phyloP scores from a whole-genome alignment of 441 rosid genomes.

The Daphne laureola region DNA sequence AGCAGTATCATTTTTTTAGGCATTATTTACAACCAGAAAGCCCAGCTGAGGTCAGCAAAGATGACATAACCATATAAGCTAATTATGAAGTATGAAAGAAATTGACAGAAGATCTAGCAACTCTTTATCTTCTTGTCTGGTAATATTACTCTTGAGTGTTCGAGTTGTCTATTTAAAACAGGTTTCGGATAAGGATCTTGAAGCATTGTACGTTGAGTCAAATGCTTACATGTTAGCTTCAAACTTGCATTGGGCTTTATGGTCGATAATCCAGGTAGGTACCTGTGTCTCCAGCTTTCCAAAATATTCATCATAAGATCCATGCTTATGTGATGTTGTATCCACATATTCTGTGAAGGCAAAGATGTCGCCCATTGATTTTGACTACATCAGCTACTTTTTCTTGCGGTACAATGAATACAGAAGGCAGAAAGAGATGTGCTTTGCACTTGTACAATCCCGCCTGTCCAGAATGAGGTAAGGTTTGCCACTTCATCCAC shows the following conservation, averaged over 20 bases:
- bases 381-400: constrained; percentile 81
- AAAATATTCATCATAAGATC: background rate
- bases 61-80: background rate
- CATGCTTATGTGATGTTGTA: background rate
- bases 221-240: constrained; percentile 73
- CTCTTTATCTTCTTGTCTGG: no score
- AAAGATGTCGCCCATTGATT: constrained; percentile 89
- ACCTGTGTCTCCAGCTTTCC: background rate
- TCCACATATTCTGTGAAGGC: constrained; percentile 42
- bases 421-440: constrained; percentile 54
- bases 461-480: constrained; percentile 24
- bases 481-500: constrained; percentile 2
- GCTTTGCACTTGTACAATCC: constrained; percentile 51
- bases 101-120: background rate
- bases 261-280: constrained; percentile 96
- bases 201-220: constrained; percentile 58
- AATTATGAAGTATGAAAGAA: no score
- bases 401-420: constrained; percentile 81
- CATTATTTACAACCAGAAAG: constrained; percentile 72
- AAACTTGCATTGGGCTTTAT: constrained; percentile 84
- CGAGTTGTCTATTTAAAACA: constrained; percentile 14
- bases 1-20: constrained; percentile 79
- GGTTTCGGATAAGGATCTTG: constrained; percentile 59
- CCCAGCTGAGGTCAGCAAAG: constrained; percentile 51
- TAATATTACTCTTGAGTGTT: background rate